Base-by-base conservation (phyloP, 441 rosid genomes). In the Populus tomentosa region DNA sequence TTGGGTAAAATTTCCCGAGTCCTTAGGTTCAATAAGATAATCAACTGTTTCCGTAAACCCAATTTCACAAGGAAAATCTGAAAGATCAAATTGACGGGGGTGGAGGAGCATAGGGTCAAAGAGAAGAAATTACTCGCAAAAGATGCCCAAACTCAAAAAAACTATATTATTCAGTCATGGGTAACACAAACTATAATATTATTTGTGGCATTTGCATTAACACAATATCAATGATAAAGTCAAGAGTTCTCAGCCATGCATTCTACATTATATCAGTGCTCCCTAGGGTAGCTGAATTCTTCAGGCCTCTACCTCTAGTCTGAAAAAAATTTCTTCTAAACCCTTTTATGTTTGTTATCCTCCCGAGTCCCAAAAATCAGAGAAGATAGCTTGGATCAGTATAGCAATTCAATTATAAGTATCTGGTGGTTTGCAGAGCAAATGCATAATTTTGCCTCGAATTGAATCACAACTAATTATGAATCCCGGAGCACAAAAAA, bases 41-140 rank as follows among this genome's bases (percentile, higher is more conserved):
- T 86, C 82, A 77, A 90, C 92, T 23, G 91, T 87, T 53, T 85
- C 84, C 24, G 83, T 80, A 78, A 93, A 77, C 74, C 76, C 69
- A 76, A 93, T 86, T 78, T 84, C 89, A 33, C 98, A 93, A 71
- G 97, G 92, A 72, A 82, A 78, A 88, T 95, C 96, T 95, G 88
- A 78, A 80, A 81, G 40, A 76, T 30, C 59, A 30, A 73, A 40
- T 6, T 66, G 40, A 66, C 7, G 9, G 14, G 61, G 65, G 35
- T 20, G 3, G 23, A 7, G 62, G 35, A 71, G 26, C 61, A 42
- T 20, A 72, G 36, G 30, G 36, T 79, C 36, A 75, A 32, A 38
- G 75, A 74, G 69, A 59, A 73, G 36, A 71, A 83, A 61, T 9
- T 46, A 40, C 18, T 30, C 4, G 71, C 40, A 69, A 59, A 76